Conservation (phyloP, 2,329 filamentous ascomycete genomes). For the Atkinsonella texensis region DNA sequence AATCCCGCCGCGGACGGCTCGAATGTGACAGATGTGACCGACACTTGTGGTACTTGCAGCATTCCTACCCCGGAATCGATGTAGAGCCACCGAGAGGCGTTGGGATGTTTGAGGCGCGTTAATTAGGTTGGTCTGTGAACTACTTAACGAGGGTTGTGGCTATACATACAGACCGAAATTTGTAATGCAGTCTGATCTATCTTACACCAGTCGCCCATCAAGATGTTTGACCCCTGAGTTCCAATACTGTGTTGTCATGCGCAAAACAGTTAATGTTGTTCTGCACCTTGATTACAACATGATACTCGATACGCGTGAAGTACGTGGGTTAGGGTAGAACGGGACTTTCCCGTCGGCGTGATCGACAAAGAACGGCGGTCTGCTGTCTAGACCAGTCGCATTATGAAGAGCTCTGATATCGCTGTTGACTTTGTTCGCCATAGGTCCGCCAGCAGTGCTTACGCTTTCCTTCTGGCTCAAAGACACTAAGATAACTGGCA, state of each 20-base stretch:
- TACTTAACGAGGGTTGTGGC: no score
- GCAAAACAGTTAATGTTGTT: not conserved
- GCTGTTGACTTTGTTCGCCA: constrained; percentile 5
- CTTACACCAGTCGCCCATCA: no score
- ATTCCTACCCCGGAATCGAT: no score
- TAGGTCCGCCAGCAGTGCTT: constrained; percentile 2
- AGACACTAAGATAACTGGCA: constrained; percentile 6
- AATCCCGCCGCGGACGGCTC: no score
- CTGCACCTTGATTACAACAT: not conserved
- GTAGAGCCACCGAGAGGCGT: no score
- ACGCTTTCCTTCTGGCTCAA: constrained; percentile 3
- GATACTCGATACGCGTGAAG: not conserved
- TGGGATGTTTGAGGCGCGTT: no score
- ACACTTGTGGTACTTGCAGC: no score
- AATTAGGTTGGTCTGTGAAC: no score
- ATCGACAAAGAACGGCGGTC: constrained; percentile 8
- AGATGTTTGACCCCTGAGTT: not conserved
- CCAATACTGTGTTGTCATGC: not conserved
- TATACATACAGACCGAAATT: no score
- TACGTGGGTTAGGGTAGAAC: constrained; percentile 4
- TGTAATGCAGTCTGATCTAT: no score
- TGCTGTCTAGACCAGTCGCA: constrained; percentile 1
- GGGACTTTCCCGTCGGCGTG: constrained; percentile 6
- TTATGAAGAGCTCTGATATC: constrained; percentile 6
- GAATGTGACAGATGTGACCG: no score